Evolutionary conservation across 176 grass and related monocot species (phyloP).

Genomic region (Aegilops longissima): DNA sequence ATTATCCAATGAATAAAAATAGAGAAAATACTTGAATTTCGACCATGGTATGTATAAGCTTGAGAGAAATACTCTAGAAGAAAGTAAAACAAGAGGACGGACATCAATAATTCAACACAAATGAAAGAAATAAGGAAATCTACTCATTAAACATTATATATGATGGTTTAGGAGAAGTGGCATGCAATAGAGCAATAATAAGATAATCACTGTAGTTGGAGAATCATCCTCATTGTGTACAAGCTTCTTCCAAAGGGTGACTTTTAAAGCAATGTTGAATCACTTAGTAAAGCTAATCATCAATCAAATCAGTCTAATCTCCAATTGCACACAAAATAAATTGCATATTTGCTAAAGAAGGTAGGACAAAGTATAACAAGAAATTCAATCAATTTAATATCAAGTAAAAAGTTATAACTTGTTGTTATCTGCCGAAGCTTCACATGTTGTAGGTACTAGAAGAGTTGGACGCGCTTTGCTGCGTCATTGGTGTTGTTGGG

Average conservation of each 20-base stretch:
- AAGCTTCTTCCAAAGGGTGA: neutral
- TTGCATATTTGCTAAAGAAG: constrained; percentile 9
- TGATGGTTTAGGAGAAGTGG: neutral
- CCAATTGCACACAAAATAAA: neutral
- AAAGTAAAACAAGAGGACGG: neutral
- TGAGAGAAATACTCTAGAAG: neutral
- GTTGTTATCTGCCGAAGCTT: neutral
- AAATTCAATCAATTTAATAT: neutral
- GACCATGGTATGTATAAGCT: neutral
- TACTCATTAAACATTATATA: neutral
- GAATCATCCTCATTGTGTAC: neutral
- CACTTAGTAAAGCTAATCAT: neutral
- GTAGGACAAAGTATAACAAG: neutral
- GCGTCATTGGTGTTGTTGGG: too few relatives aligned
- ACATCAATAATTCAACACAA: neutral
- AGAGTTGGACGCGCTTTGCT: too few relatives aligned
- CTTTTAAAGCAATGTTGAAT: neutral
- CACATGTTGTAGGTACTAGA: neutral
- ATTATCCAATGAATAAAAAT: neutral
- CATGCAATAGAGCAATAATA: neutral
- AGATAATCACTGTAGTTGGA: neutral
- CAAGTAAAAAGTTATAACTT: neutral
- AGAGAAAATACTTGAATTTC: neutral
- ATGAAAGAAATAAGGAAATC: constrained; percentile 4
- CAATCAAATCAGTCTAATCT: neutral